Evolutionary conservation across 139 green algal species (phyloP).

Genomic region (Nannochloris sp.): DNA sequence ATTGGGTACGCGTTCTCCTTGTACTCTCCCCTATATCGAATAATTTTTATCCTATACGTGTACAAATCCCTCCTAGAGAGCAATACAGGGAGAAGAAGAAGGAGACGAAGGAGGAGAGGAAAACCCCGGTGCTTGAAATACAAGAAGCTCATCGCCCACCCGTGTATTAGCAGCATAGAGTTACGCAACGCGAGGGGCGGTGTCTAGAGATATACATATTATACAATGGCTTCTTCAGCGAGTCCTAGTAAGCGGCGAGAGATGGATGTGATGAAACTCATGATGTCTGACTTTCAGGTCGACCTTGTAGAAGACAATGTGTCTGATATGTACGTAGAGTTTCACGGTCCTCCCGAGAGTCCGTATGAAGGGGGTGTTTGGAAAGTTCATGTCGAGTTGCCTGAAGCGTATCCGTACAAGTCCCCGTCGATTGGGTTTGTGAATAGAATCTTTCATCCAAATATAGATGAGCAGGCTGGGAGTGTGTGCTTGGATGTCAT

Average conservation of each 20-base stretch:
- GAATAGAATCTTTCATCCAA: constrained; percentile 97
- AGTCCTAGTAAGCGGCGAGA: constrained; percentile 53
- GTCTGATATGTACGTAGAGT: constrained; percentile 87
- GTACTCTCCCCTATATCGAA: too few species aligned
- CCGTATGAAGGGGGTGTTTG: constrained; percentile 92
- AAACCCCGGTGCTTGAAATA: too few species aligned
- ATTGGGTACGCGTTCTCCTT: too few species aligned
- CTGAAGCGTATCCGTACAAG: constrained; percentile 85
- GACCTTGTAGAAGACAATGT: constrained; percentile 93
- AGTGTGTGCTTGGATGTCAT: constrained; percentile 98
- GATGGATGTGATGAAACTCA: constrained; percentile 85
- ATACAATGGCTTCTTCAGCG: constrained; percentile 6
- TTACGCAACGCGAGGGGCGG: too few species aligned
- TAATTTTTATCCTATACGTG: too few species aligned
- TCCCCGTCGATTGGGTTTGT: constrained; percentile 94
- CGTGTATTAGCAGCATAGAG: too few species aligned
- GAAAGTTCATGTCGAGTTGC: constrained; percentile 94
- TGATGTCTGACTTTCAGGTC: constrained; percentile 98
- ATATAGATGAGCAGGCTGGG: constrained; percentile 88
- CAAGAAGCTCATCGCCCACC: too few species aligned
- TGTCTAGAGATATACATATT: too few species aligned
- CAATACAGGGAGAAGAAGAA: too few species aligned
- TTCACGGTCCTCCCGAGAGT: constrained; percentile 78
- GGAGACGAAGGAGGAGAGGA: too few species aligned
- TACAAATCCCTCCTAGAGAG: too few species aligned